Evolutionary conservation across 2,329 filamentous ascomycete species (phyloP), one percentile per base, ranked within the genome.

Genomic region (Aspergillus ochraceoroseus): DNA sequence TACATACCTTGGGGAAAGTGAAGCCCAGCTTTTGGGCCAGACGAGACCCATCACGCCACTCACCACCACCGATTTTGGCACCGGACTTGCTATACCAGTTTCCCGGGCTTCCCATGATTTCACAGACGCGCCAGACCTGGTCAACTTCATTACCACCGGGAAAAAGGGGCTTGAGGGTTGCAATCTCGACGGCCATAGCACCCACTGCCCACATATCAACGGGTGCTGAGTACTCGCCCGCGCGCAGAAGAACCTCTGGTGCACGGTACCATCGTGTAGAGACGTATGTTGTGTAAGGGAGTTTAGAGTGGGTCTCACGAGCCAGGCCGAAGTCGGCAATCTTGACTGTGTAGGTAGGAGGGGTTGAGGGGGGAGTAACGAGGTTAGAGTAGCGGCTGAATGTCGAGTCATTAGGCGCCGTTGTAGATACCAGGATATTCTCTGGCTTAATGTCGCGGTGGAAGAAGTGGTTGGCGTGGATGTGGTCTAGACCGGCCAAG

Each of bases 381-480:
- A 96, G 74, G 5, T 87, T 79, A 0, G 92, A 96, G 66, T 98
- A 98, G 55, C 92, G 79, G 61, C 87, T 83, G 71, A 96, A 95
- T 0, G 89, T 82, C 59, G 85, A 92, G 37, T 98, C 92, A 51
- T 83, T 83, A 51, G 87, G 76, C 26, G 85, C 79, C 2, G 90
- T 94, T 18, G 89, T 94, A 0, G 92, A 94, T 6, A 98, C 90
- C 17, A 98, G 78, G 45, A 98, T 98, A 66, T 98, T 98, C 67
- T 98, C 92, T 23, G 92, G 92, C 67, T 98, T 98, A 70, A 98
- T 96, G 62, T 98, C 92, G 58, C 92, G 87, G 67, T 98, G 92
- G 70, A 98, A 98, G 71, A 98, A 98, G 64, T 86, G 80, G 69
- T 96, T 87, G 25, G 89, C 85, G 68, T 98, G 92, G 44, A 98